Base-by-base conservation (phyloP, 2,329 filamentous ascomycete species). In the Aspergillus proliferans region DNA sequence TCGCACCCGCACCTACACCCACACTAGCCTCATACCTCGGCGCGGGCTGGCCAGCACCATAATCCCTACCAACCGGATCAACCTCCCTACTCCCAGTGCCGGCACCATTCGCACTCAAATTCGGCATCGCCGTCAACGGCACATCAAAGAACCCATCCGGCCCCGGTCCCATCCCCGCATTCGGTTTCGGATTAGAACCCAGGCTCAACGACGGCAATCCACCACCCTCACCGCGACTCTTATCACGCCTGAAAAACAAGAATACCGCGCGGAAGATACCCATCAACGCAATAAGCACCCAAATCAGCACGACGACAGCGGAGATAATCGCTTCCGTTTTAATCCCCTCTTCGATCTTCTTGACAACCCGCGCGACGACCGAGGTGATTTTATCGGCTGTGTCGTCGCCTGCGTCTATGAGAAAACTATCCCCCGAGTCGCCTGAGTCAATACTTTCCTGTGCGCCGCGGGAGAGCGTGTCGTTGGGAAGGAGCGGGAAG, bases 401-500 rank as follows among this genome's bases (percentile, higher is more conserved):
- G 49, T 83, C 80, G 54, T 79, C 81, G 26, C 83, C 83, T 0
- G 90, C 84, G 51, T 85, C 82, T n/a, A 88, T 79, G 43, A 97
- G 81, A 67, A 97, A 93, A 46, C 85, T 76, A 46, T 80, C 75
- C 8, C 62, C 59, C 9, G 75, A 74, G 56, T 86, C 80, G 34
- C 78, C 66, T 47, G 71, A 69, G 50, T 72, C 68, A 43, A 81
- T 67, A 58, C 77, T 76, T 22, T 73, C 76, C 28, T 82, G 74
- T 48, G 91, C 87, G 39, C 91, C 90, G 47, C 85, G 73, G 50
- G 88, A 92, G 71, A 97, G 95, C 1, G 87, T 87, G 65, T 95
- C 80, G 59, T 88, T 85, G 22, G 82, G 76, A 52, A 97, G 83
- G 47, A 81, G 71, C 0, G 93, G 93, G 58, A 98, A 86, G 51